phyloP scores from a whole-genome alignment of 1,139 yeast genomes.

The Magnusiomyces magnusii region DNA sequence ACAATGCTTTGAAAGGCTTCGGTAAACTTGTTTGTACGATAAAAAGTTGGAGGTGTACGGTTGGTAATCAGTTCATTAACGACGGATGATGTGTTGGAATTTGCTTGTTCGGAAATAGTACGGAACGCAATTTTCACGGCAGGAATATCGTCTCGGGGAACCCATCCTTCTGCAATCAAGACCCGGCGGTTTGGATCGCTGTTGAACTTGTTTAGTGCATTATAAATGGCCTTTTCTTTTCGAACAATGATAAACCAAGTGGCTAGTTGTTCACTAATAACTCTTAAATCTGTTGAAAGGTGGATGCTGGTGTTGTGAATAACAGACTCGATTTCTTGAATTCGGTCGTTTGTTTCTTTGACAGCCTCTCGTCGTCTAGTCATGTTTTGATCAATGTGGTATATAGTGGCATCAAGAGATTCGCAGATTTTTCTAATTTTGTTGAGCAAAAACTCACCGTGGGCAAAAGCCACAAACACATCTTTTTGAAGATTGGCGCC shows the following conservation, averaged over 20 bases:
- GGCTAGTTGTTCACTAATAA: conserved; percentile 65
- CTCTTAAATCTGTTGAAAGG: conserved; percentile 63
- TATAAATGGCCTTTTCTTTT: conserved; percentile 69
- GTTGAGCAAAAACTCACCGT: conserved; percentile 63
- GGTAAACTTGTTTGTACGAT: conserved; percentile 86
- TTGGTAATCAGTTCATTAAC: conserved; percentile 75
- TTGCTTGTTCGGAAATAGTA: conserved; percentile 48
- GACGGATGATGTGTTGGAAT: conserved; percentile 57
- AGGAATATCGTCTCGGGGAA: conserved; percentile 52
- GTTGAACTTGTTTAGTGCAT: conserved; percentile 70
- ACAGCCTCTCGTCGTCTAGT: conserved; percentile 52
- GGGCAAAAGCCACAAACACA: conserved; percentile 79
- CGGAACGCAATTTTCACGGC: conserved; percentile 43
- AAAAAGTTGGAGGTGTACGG: conserved; percentile 88
- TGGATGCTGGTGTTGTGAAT: conserved; percentile 64
- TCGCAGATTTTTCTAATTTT: conserved; percentile 71
- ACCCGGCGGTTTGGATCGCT: conserved; percentile 81
- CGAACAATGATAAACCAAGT: conserved; percentile 58
- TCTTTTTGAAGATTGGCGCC: conserved; percentile 51
- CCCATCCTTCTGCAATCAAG: conserved; percentile 97
- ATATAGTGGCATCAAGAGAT: conserved; percentile 74
- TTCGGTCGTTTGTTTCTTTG: conserved; percentile 47
- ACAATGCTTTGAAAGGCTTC: conserved; percentile 85
- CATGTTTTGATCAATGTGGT: conserved; percentile 55
- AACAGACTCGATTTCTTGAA: conserved; percentile 60